A percentile compares a stretch with the other conserved stretches of the same genome.
Evolutionary conservation across 2,329 filamentous ascomycete species (phyloP).

Genomic region (Pleomassaria siparia): DNA sequence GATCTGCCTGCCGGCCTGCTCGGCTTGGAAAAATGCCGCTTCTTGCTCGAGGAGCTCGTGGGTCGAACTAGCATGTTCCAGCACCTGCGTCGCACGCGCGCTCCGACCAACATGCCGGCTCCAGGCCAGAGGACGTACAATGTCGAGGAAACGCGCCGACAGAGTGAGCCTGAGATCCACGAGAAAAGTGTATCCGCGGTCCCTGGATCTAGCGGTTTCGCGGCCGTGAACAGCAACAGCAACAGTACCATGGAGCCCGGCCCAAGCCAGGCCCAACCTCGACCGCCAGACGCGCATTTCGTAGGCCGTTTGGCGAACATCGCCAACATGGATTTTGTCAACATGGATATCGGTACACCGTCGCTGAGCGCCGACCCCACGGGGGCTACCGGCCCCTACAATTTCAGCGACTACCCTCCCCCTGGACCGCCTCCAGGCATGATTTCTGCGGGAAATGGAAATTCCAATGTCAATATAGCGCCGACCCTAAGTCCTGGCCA

Average conservation of each 20-base stretch:
- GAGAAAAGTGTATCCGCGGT: slow-evolving; percentile 7
- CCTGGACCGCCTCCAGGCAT: neutral
- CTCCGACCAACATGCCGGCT: slow-evolving; percentile 50
- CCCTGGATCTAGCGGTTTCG: neutral
- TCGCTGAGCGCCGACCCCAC: neutral
- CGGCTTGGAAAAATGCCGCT: slow-evolving; percentile 60
- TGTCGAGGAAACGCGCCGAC: slow-evolving; percentile 7
- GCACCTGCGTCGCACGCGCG: slow-evolving; percentile 59
- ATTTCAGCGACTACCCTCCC: neutral
- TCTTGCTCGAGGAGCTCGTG: slow-evolving; percentile 64
- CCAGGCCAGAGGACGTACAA: slow-evolving; percentile 37
- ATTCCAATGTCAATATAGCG: too few relatives aligned
- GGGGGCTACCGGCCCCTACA: neutral
- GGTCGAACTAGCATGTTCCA: slow-evolving; percentile 63
- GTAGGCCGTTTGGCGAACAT: neutral
- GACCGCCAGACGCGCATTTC: neutral
- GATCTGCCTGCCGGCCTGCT: slow-evolving; percentile 57
- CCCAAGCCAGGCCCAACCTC: neutral
- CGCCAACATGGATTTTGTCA: neutral
- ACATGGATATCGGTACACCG: neutral
- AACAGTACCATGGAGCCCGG: too few relatives aligned
- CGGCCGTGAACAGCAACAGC: neutral
- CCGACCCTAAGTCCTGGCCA: neutral
- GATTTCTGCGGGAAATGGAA: neutral
- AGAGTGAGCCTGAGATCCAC: slow-evolving; percentile 7